Percentiles rank a stretch among this genome's conserved stretches.
These are phyloP conservation scores for Lecanicillium sp. DNA, from an alignment of 2,329 filamentous ascomycete genomes.

Conservation along the genomic window DNA sequence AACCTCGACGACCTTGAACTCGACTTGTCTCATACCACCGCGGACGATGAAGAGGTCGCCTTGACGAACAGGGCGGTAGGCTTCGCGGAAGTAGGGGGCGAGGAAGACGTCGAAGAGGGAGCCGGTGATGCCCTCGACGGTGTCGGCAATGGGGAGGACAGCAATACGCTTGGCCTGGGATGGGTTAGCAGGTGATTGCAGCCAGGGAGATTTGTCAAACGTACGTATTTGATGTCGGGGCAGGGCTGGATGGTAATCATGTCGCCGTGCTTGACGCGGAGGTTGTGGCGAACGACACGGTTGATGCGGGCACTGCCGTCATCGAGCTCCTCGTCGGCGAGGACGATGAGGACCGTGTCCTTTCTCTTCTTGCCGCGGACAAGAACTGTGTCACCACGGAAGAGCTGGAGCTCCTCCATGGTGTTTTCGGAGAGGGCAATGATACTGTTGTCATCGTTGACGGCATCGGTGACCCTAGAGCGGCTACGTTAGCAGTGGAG, in stretches of 20 bases:
- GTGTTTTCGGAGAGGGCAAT: slow-evolving; percentile 97
- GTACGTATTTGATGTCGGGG: slow-evolving; percentile 99
- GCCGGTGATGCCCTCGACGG: slow-evolving; percentile 93
- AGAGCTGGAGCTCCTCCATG: slow-evolving; percentile 96
- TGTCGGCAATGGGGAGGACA: slow-evolving; percentile 95
- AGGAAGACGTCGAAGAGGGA: slow-evolving; percentile 99
- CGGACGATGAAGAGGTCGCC: slow-evolving; percentile 96
- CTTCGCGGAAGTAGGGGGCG: slow-evolving; percentile 98
- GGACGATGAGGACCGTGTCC: slow-evolving; percentile 95
- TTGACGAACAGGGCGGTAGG: slow-evolving; percentile 94
- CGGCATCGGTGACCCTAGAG: slow-evolving; percentile 86
- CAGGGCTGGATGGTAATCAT: slow-evolving; percentile 96
- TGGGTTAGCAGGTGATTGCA: slow-evolving; percentile 21
- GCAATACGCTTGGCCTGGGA: slow-evolving; percentile 93
- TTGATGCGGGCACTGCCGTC: slow-evolving; percentile 97
- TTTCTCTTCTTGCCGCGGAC: slow-evolving; percentile 99
- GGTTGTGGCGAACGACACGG: slow-evolving; percentile 95
- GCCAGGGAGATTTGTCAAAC: slow-evolving; percentile 30
- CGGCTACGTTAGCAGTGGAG: slow-evolving; percentile 18
- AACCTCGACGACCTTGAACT: slow-evolving; percentile 99
- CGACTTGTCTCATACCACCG: slow-evolving; percentile 97
- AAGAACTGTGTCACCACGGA: slow-evolving; percentile 95
- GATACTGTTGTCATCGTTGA: slow-evolving; percentile 99
- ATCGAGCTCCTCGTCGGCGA: slow-evolving; percentile 96
- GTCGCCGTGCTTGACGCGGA: slow-evolving; percentile 97